Base-by-base conservation (phyloP, 768 basidiomycete species). In the Solioccasus polychromus region DNA sequence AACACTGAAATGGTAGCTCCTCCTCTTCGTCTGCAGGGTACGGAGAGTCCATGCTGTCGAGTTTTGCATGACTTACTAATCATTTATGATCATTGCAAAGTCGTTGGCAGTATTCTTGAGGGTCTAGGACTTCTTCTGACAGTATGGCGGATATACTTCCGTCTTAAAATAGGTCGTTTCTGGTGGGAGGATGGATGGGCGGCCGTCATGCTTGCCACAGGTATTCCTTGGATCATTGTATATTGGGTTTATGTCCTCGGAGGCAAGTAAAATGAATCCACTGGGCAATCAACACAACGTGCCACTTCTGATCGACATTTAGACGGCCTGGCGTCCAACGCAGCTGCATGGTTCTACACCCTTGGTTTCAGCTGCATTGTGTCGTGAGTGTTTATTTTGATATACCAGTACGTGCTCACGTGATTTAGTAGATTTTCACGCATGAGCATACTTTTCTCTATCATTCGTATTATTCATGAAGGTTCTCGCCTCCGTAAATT, bases 171-270 rank as follows among this genome's bases (percentile, higher is more conserved):
- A 3, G 32, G 29, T 10, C 46, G 42, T 22, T 48, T 52, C 24
- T 52, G 42, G 51, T 52, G 47, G 51, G 53, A 55, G 19, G 53
- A 55, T 45, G 44, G 41, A 6, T 53, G 39, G 35, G 54, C 45
- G 4, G 32, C 30, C 12, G 20, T 44, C 18, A 22, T 39, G 20
- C 26, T 51, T n/a, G 11, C 36, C 15, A 35, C 25, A 19, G 35
- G 47, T 24, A 4, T 45, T 15, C 2, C 12, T 19, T 52, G 40
- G 39, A 24, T 45, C 12, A 28, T 25, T 29, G 17, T 34, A 19
- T 22, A 18, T 8, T 51, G 46, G 52, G 8, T 41, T 9, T 46
- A 22, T 44, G 12, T 36, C 23, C n/a, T 34, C 5, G 15, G 4
- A n/a, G 6, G 9, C 19, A 17, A 7, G 17, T 28, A 47, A 38